These are phyloP conservation scores for Hirschfeldia incana DNA, from an alignment of 345 rosid species.

Conservation along the genomic window DNA sequence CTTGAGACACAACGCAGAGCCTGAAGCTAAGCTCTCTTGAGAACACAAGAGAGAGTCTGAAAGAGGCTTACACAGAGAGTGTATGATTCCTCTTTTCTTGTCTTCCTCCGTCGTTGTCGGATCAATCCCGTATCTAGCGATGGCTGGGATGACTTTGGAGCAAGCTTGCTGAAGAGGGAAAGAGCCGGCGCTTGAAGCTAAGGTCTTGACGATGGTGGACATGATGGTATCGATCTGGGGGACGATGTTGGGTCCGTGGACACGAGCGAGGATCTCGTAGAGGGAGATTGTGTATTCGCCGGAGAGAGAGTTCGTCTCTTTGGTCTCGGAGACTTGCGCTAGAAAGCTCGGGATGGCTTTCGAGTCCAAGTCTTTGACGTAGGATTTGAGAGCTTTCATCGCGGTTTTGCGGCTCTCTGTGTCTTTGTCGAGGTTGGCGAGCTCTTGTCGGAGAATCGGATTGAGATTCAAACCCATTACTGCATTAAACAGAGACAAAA, in stretches of 20 bases:
- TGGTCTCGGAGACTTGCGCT: conserved; percentile 95
- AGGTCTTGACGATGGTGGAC: conserved; percentile 76
- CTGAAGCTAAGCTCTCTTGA: conserved; percentile 81
- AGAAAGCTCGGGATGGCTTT: conserved; percentile 84
- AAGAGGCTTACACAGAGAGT: conserved; percentile 86
- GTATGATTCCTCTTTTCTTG: conserved; percentile 69
- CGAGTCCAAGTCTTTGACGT: conserved; percentile 85
- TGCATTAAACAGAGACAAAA: conserved; percentile 9
- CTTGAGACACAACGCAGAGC: conserved; percentile 87
- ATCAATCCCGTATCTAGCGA: conserved; percentile 87
- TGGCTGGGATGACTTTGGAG: conserved; percentile 88
- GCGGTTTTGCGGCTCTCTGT: conserved; percentile 89
- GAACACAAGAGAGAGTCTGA: conserved; percentile 71
- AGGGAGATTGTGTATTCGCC: conserved; percentile 95
- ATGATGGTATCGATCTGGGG: conserved; percentile 88
- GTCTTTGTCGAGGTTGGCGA: conserved; percentile 94
- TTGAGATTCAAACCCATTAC: conserved; percentile 64
- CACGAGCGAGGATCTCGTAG: conserved; percentile 92
- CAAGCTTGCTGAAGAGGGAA: conserved; percentile 98
- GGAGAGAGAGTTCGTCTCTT: conserved; percentile 75
- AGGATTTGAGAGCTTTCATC: conserved; percentile 84
- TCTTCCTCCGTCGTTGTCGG: conserved; percentile 63
- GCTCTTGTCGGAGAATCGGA: conserved; percentile 66
- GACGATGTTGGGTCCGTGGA: conserved; percentile 88
- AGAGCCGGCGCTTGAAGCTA: conserved; percentile 89